Base-by-base conservation (phyloP, 768 basidiomycete species). In the Naganishia kalamii region DNA sequence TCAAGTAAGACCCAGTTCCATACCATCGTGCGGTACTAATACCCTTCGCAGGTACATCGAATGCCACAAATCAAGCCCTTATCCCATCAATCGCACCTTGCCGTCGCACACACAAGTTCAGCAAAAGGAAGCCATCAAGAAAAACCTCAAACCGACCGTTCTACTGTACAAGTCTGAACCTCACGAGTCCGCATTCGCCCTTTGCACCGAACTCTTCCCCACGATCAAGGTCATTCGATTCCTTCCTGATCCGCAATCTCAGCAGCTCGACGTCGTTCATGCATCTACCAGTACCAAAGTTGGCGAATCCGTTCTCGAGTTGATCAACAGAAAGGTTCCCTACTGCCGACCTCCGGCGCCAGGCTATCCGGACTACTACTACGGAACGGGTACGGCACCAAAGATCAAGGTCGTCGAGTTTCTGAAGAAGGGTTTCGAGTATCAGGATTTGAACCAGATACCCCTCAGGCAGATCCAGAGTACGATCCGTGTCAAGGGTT, bases 211-310 rank as follows among this genome's bases (percentile, higher is more conserved):
- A n/a, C 43, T 44, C 13, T 44, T 51, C 30, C 50, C 50, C 2
- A 32, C 50, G 29, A 30, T 51, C 25, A 51, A 51, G 33, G 50
- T 51, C 29, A 51, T 51, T 30, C 50, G 50, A 12, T 51, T 51
- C 15, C 6, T 51, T 4, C 29, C 30, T 15, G 30, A 51, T 51
- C 50, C 50, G 8, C 32, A 30, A 7, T 51, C 50, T 12, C 32
- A 29, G 30, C 30, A 33, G 12, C 50, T 51, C 29, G 50, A 51
- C 30, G 12, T 11, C 19, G 43, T 44, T n/a, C 50, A 30, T 51
- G 50, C 13, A 1, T 51, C 32, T 30, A 51, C 27, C 15, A 29
- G 13, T 25, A 15, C 13, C 27, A 33, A 30, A 12, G 30, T 32
- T 5, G 50, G 32, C 30, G 50, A 32, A 51, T 15, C 10, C 15